Evolutionary conservation across 306 rosid species (phyloP), one percentile per base, ranked within the genome.

Genomic region (Lathyrus tuberosus): DNA sequence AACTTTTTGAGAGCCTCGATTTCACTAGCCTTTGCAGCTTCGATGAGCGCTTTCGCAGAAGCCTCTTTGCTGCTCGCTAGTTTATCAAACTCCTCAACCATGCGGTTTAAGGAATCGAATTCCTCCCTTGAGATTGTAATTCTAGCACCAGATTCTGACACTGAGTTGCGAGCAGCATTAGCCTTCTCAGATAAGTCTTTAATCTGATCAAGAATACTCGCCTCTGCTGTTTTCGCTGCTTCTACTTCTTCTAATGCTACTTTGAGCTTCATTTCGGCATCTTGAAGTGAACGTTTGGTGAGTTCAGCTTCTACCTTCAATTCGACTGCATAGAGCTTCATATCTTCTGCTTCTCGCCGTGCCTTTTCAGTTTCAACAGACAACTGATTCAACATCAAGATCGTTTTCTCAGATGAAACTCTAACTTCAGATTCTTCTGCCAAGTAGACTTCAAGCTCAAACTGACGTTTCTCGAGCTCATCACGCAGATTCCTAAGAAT

Each of bases 11-110:
- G 65, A 20, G 88, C 82, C 78, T 91, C 96, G 56, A 86, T 85
- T 83, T 95, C 97, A 71, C 97, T 84, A 60, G 96, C 92, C 85
- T 78, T 95, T 85, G 89, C 92, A 24, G 99, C 97, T 77, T 86
- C 95, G 71, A 82, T 95, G 79, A 89, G 96, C 56, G 99, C 97
- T 83, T 76, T 30, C 37, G 96, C 97, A 63, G 99, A 97, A 58
- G 92, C 99, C 64, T 91, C 89, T 80, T 86, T 91, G 95, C 86
- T 86, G 64, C 86, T 88, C 1, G 99, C 85, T 75, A 95, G 82
- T 54, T 80, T 84, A 72, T 89, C 88, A 1, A 89, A 87, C 80
- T 91, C 97, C 80, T 86, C 97, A 67, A 89, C 89, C 73, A 83
- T 95, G 17, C 81, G 82, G 76, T 90, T 87, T 67, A 91, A 70